Percentiles rank a stretch among this genome's conserved stretches.
phyloP scores from a whole-genome alignment of 352 stramenopile genomes.

The Elongisporangium senticosum region DNA sequence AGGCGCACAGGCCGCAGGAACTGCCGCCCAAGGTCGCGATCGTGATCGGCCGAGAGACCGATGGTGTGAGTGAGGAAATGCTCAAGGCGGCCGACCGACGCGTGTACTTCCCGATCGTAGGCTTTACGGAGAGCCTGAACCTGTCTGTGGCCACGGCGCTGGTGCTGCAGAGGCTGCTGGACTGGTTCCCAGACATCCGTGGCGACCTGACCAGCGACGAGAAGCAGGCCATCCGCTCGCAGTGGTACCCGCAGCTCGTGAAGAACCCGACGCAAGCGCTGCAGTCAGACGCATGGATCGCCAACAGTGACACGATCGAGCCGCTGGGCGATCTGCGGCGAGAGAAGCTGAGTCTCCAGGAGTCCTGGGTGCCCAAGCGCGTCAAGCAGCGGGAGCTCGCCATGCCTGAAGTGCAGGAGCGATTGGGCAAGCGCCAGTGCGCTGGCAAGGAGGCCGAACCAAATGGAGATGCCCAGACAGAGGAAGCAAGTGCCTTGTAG shows the following conservation, averaged over 20 bases:
- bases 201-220: conserved; percentile 44
- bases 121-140: conserved; percentile 94
- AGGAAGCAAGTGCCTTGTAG: background rate
- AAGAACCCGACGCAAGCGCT: conserved; percentile 57
- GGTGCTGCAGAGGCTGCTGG: conserved; percentile 84
- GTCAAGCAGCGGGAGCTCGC: conserved; percentile 46
- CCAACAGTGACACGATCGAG: conserved; percentile 27
- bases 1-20: conserved; percentile 31
- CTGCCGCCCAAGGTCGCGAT: conserved; percentile 88
- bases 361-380: conserved; percentile 63
- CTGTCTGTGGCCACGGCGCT: conserved; percentile 90
- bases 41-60: conserved; percentile 91
- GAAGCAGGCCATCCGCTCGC: conserved; percentile 40
- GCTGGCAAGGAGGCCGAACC: conserved; percentile 11
- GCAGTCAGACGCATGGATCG: conserved; percentile 49
- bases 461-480: conserved; percentile 2
- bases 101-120: conserved; percentile 91
- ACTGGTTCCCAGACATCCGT: conserved; percentile 65
- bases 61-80: conserved; percentile 89
- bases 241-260: conserved; percentile 62
- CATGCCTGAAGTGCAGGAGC: conserved; percentile 63
- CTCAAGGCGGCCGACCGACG: conserved; percentile 78
- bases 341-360: conserved; percentile 37
- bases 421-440: conserved; percentile 21
- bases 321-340: conserved; percentile 52